Conservation (phyloP, 495 filamentous ascomycete species). For the Tuber melanosporum region DNA sequence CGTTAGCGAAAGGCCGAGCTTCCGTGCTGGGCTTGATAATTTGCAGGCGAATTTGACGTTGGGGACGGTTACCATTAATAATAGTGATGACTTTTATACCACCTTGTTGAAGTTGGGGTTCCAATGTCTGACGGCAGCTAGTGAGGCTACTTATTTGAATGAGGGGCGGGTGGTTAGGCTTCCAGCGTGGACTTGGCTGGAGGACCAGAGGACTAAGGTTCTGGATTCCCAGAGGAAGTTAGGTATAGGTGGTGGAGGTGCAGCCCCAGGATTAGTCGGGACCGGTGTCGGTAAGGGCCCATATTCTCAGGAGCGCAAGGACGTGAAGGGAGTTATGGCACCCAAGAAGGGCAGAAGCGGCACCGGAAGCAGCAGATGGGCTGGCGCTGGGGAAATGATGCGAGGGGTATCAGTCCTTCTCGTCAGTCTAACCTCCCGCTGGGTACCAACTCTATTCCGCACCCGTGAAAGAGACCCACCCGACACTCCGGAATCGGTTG, state of each 20-base stretch:
- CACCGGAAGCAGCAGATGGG: conserved; percentile 23
- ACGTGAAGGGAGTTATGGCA: conserved; percentile 72
- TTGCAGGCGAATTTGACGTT: conserved; percentile 87
- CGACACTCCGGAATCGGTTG: neutral
- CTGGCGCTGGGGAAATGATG: conserved; percentile 35
- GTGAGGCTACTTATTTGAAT: conserved; percentile 90
- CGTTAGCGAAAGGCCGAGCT: conserved; percentile 47
- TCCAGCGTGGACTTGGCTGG: conserved; percentile 80
- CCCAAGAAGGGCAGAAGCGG: conserved; percentile 46
- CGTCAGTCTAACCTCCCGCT: conserved; percentile 24
- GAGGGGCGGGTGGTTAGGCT: conserved; percentile 74
- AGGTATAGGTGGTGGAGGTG: conserved; percentile 49
- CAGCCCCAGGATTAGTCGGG: conserved; percentile 43
- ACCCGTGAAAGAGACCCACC: conserved; percentile 8
- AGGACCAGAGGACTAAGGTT: conserved; percentile 66
- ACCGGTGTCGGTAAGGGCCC: conserved; percentile 37
- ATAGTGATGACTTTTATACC: conserved; percentile 92
- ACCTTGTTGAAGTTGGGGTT: conserved; percentile 80
- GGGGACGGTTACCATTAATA: conserved; percentile 65
- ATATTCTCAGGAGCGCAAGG: conserved; percentile 50
- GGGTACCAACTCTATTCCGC: conserved; percentile 16
- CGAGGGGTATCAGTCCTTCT: conserved; percentile 29
- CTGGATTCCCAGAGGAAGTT: conserved; percentile 49
- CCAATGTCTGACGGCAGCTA: conserved; percentile 78
- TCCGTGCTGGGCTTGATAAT: conserved; percentile 51